These are phyloP conservation scores for Moricandia arvensis DNA, from an alignment of 345 rosid species.

Conservation along the genomic window DNA sequence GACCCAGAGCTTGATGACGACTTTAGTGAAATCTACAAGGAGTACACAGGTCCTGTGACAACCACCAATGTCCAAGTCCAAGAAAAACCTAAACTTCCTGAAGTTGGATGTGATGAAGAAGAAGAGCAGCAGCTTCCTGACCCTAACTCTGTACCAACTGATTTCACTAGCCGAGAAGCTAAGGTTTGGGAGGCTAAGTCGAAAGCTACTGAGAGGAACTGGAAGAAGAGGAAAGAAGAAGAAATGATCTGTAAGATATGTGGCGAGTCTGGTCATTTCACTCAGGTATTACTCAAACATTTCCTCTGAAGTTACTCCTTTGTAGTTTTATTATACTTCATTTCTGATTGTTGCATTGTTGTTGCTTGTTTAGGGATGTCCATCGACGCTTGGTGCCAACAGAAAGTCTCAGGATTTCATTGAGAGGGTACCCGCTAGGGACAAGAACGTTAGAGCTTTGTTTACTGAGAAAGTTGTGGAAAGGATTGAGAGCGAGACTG, in stretches of 20 bases:
- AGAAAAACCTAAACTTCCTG: constrained; percentile 59
- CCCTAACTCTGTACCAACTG: constrained; percentile 96
- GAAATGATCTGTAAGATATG: constrained; percentile 98
- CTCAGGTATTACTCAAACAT: constrained; percentile 60
- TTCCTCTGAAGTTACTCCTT: not conserved
- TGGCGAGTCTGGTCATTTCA: constrained; percentile 96
- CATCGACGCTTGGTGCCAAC: constrained; percentile 93
- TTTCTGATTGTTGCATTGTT: not conserved
- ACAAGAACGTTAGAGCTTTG: constrained; percentile 64
- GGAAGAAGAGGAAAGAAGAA: constrained; percentile 99
- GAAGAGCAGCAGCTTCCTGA: constrained; percentile 61
- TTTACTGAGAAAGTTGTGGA: constrained; percentile 79
- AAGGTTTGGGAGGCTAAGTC: constrained; percentile 99
- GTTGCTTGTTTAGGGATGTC: constrained; percentile 66
- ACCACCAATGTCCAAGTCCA: constrained; percentile 49
- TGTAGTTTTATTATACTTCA: not conserved
- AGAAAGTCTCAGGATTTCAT: constrained; percentile 90
- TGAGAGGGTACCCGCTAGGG: constrained; percentile 94
- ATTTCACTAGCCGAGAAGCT: constrained; percentile 96
- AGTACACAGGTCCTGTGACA: constrained; percentile 77
- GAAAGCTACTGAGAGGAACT: constrained; percentile 95
- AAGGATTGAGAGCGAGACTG: constrained; percentile 72
- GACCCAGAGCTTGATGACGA: constrained; percentile 88
- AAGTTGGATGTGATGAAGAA: constrained; percentile 65
- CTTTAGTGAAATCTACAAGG: constrained; percentile 93